phyloP scores from a whole-genome alignment of 2,329 filamentous ascomycete genomes.

The Remersonia thermophila region DNA sequence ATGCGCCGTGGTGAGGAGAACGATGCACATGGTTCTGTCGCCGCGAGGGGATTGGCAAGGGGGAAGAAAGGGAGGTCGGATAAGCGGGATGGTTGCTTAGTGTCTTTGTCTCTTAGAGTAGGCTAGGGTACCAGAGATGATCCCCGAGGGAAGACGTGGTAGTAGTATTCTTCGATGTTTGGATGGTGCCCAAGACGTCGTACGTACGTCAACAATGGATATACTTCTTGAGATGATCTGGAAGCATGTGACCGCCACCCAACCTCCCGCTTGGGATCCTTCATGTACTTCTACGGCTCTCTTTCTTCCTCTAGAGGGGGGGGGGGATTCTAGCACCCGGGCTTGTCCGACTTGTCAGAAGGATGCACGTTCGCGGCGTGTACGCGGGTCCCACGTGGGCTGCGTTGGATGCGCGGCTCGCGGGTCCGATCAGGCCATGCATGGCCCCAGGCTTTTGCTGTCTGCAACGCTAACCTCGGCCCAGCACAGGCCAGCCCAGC shows the following conservation, averaged over 20 bases:
- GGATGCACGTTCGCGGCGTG: neutral
- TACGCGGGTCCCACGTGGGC: neutral
- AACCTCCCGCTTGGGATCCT: too few relatives aligned
- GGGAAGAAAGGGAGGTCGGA: too few relatives aligned
- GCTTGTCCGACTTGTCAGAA: too few relatives aligned
- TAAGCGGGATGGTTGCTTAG: neutral
- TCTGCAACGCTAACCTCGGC: constrained; percentile 2
- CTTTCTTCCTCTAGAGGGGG: too few relatives aligned
- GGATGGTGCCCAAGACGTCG: too few relatives aligned
- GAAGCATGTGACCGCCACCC: too few relatives aligned
- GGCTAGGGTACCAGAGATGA: neutral
- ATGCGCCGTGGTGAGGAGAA: constrained; percentile 61
- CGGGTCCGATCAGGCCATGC: constrained; percentile 7
- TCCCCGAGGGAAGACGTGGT: too few relatives aligned
- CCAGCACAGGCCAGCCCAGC: neutral
- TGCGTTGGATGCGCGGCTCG: neutral
- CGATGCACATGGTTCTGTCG: constrained; percentile 55
- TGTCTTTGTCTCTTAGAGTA: neutral
- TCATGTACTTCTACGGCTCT: too few relatives aligned
- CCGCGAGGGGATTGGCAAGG: neutral
- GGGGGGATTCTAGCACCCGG: too few relatives aligned
- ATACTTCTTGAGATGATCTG: too few relatives aligned
- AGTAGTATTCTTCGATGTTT: too few relatives aligned
- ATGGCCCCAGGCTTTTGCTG: constrained; percentile 1
- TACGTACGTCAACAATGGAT: too few relatives aligned